Base-by-base conservation (phyloP, 106 monocot genomes). In the Vanilla planifolia region DNA sequence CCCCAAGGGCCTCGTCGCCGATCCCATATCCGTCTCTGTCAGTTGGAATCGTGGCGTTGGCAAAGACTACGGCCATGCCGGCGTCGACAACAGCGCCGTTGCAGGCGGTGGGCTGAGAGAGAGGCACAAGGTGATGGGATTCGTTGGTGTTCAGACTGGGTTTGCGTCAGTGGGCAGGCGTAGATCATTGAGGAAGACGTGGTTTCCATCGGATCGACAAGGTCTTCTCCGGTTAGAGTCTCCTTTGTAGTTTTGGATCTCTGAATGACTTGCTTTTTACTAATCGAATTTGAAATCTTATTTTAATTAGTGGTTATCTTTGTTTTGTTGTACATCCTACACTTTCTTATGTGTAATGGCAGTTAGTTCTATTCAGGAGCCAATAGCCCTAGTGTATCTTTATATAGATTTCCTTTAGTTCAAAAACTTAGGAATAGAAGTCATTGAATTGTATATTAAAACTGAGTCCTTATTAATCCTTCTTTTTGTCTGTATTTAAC, bases 91-190 rank as follows among this genome's bases (percentile, higher is more conserved):
- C 2, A 60, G 46, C 32, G 33, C 17, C 17, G 63, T 25, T 8
- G 55, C 7, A 20, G 75, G 47, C 23, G 55, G 39, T 20, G 73
- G 64, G 16, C 21, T 17, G 53, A 39, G 39, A 43, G 74, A 66
- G 55, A 67, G 95, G 69, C 84, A 71, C 8, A 96, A 88, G 68
- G 71, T 88, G 61, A 79, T 84, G 84, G 96, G 73, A 3, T 96
- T 96, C 55, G 96, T 96, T 4, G 96, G 96, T 69, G 77, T 96
- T 45, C 91, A 91, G 67, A 91, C 96, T 23, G 96, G 91, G 25
- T 96, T 96, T 39, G 81, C 42, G 15, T 91, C 90, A 4, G 24
- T 42, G 2, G 77, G 81, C 20, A 63, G 96, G 67, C 72, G 96
- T 33, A 65, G 72, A 44, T 64, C 90, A n/a, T 72, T 96, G 27